Evolutionary conservation across 768 basidiomycete genomes (phyloP).

Genomic region (Boletus sensibilis): DNA sequence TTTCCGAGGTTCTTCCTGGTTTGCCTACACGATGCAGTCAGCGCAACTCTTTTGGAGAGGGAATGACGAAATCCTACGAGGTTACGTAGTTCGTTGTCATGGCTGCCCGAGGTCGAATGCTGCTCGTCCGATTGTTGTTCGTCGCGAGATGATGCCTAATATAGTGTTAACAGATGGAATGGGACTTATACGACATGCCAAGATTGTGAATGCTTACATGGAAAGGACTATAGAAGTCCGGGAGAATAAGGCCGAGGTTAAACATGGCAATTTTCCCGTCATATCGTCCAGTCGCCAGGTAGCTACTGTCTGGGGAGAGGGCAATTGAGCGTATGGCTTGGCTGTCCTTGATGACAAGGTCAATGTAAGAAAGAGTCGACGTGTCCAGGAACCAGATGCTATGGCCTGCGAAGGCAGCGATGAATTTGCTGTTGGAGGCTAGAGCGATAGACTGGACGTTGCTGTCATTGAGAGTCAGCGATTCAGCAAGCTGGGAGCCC

Average conservation of each 20-base stretch:
- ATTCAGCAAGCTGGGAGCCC: not conserved
- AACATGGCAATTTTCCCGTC: not conserved
- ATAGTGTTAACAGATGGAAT: not conserved
- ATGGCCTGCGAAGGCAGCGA: too few species aligned
- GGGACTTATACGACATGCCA: not conserved
- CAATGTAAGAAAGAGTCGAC: too few species aligned
- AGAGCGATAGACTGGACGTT: too few species aligned
- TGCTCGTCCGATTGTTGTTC: not conserved
- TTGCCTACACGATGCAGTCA: not conserved
- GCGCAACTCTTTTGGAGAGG: not conserved
- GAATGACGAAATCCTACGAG: not conserved
- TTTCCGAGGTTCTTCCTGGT: not conserved
- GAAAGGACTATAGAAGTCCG: not conserved
- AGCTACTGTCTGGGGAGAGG: too few species aligned
- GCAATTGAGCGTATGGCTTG: too few species aligned
- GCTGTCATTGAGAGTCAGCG: not conserved
- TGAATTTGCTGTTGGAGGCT: too few species aligned
- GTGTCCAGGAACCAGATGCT: too few species aligned
- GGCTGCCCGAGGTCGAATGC: not conserved
- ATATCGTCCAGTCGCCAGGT: too few species aligned
- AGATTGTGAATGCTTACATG: not conserved
- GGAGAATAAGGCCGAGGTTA: not conserved
- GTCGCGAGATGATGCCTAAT: not conserved
- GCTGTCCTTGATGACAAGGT: too few species aligned
- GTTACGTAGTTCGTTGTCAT: not conserved